Evolutionary conservation across 2,329 filamentous ascomycete genomes (phyloP), one percentile per base, ranked within the genome.

Genomic region (Trichoderma citrinoviride): DNA sequence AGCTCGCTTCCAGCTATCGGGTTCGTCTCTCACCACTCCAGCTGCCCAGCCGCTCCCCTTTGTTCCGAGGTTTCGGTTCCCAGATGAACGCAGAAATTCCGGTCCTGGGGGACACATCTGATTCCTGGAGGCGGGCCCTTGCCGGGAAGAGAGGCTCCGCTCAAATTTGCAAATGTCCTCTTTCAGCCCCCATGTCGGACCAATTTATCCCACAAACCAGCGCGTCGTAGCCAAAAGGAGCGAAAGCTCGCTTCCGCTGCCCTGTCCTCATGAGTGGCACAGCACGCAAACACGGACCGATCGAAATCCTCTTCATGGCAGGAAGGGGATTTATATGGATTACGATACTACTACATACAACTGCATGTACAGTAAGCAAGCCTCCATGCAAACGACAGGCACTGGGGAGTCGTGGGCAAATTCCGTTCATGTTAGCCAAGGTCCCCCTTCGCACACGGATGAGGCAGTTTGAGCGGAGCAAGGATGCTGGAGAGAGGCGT

Each of bases 1-100:
- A 8, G 43, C 29, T 60, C 56, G 56, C 44, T 50, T 50, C 56
- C 56, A 60, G 56, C 33, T n/a, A 10, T 27, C 23, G n/a, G 44
- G 56, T 40, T 60, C 46, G 33, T 40, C 56, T 8, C 15, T 41
- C 8, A 12, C 12, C 44, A 49, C 17, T 3, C 6, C 37, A 19
- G 5, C 2, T 21, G 14, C 7, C 47, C 47, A 50, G 23, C 57
- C 15, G 7, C 47, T 52, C 17, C 40, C 40, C n/a, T n/a, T n/a
- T 43, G 23, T 43, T 37, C 57, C 57, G 47, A 61, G 23, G 3
- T 33, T 41, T 61, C 37, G 57, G 57, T 27, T 44, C 25, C 55
- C 29, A 19, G 25, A 23, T 53, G 14, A 44, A 62, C 54, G 49
- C 40, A 62, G 49, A 44, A 54, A 10, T 37, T 61, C 57, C 57